These are phyloP conservation scores for Extremus antarcticus DNA, from an alignment of 495 filamentous ascomycete genomes.

Conservation along the genomic window DNA sequence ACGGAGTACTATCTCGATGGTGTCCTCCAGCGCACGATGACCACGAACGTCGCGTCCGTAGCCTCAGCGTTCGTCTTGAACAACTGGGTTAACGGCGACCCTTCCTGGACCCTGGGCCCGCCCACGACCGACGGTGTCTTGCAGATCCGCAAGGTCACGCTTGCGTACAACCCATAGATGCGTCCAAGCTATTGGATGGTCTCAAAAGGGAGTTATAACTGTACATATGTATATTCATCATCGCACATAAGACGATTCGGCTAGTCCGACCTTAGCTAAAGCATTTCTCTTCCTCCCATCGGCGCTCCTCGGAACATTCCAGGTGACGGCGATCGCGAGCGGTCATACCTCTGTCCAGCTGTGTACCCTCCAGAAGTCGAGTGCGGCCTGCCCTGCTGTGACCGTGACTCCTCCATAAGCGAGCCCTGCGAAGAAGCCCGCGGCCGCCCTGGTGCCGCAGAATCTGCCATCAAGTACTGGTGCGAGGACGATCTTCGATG, in stretches of 20 bases:
- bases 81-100: slow-evolving; percentile 23
- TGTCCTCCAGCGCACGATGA: slow-evolving; percentile 7
- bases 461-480: neutral
- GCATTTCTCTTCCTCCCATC: neutral
- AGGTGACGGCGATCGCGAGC: neutral
- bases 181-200: no score
- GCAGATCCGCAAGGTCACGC: slow-evolving; percentile 19
- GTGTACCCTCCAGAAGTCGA: slow-evolving; percentile 1
- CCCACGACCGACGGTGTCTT: slow-evolving; percentile 15
- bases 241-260: neutral
- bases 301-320: neutral
- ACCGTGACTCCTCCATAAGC: neutral
- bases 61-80: slow-evolving; percentile 23
- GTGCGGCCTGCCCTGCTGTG: no score
- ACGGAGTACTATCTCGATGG: slow-evolving; percentile 20
- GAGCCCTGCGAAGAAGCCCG: neutral
- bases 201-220: no score
- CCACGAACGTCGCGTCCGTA: slow-evolving; percentile 18
- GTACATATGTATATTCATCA: no score
- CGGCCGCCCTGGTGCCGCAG: neutral
- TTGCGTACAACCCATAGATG: slow-evolving; percentile 22
- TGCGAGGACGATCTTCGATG: neutral
- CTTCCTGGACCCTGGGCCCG: slow-evolving; percentile 16
- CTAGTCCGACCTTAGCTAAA: neutral
- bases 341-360: slow-evolving; percentile 5